phyloP scores from a whole-genome alignment of 257 asterid species.

The Prunella vulgaris region DNA sequence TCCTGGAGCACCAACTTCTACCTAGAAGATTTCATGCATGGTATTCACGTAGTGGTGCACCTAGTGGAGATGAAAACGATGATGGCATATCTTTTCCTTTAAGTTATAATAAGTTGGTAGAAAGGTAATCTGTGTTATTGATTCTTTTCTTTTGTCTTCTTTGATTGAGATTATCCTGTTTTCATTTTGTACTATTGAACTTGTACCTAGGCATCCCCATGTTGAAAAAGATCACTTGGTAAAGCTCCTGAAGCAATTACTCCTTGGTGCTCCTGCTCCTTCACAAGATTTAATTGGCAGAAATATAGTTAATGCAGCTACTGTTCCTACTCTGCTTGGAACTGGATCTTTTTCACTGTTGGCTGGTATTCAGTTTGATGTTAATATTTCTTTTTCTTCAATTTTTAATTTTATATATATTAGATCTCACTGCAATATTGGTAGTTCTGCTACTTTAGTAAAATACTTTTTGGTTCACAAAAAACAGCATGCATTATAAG shows the following conservation, averaged over 20 bases:
- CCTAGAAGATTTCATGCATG: slow-evolving; percentile 98
- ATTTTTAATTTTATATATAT: slow-evolving; percentile 3
- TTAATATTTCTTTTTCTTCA: neutral
- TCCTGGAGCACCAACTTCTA: slow-evolving; percentile 90
- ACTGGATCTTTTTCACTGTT: slow-evolving; percentile 84
- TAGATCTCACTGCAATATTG: neutral
- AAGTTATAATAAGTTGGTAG: slow-evolving; percentile 69
- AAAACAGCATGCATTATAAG: neutral
- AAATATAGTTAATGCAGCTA: slow-evolving; percentile 63
- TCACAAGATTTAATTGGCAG: slow-evolving; percentile 44
- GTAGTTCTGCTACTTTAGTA: slow-evolving; percentile 8
- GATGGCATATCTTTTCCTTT: slow-evolving; percentile 88
- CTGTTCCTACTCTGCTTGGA: slow-evolving; percentile 89
- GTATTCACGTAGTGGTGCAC: slow-evolving; percentile 80
- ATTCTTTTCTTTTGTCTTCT: slow-evolving; percentile 6
- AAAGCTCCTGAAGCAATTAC: slow-evolving; percentile 80
- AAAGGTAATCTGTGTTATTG: slow-evolving; percentile 50
- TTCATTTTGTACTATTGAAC: slow-evolving; percentile 19
- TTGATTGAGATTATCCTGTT: slow-evolving; percentile 16
- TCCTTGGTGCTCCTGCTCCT: slow-evolving; percentile 56
- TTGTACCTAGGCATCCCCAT: slow-evolving; percentile 64
- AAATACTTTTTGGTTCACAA: neutral
- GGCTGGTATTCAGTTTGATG: slow-evolving; percentile 42
- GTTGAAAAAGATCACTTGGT: slow-evolving; percentile 89
- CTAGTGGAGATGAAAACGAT: slow-evolving; percentile 79